Evolutionary conservation across 768 basidiomycete species (phyloP).

Genomic region (Lactarius sp.): DNA sequence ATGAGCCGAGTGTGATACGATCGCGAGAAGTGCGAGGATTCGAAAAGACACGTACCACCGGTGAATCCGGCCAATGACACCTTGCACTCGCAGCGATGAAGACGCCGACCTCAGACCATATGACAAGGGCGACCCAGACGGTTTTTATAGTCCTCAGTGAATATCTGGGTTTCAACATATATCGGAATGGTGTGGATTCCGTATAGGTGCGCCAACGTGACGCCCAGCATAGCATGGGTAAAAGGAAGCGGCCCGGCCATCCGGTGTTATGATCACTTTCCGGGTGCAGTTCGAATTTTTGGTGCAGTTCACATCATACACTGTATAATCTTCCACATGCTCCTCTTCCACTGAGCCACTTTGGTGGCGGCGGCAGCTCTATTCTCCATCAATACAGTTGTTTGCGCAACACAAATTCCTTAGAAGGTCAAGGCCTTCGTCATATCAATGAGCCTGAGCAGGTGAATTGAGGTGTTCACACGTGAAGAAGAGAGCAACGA

Average conservation of each 20-base stretch:
- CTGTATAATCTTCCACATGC: background rate
- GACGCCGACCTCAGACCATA: constrained; percentile 66
- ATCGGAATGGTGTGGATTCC: background rate
- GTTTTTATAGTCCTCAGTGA: constrained; percentile 37
- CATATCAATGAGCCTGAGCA: too few species aligned
- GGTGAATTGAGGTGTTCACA: too few species aligned
- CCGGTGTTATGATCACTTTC: background rate
- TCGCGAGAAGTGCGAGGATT: too few species aligned
- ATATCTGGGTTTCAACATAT: constrained; percentile 10
- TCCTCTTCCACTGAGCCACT: too few species aligned
- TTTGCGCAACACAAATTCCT: too few species aligned
- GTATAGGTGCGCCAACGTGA: too few species aligned
- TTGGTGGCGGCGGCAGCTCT: too few species aligned
- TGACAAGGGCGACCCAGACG: constrained; percentile 56
- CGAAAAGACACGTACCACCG: background rate
- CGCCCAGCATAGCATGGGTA: background rate
- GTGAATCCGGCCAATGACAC: constrained; percentile 17
- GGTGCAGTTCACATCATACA: background rate
- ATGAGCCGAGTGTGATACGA: background rate
- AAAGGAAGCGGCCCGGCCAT: background rate
- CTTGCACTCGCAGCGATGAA: constrained; percentile 36
- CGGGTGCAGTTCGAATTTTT: too few species aligned
- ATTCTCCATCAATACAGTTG: too few species aligned
- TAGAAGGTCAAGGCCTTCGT: too few species aligned
- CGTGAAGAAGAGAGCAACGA: too few species aligned